Evolutionary conservation across 2,329 filamentous ascomycete species (phyloP), one percentile per base, ranked within the genome.

Genomic region (Aspergillus neoniger): DNA sequence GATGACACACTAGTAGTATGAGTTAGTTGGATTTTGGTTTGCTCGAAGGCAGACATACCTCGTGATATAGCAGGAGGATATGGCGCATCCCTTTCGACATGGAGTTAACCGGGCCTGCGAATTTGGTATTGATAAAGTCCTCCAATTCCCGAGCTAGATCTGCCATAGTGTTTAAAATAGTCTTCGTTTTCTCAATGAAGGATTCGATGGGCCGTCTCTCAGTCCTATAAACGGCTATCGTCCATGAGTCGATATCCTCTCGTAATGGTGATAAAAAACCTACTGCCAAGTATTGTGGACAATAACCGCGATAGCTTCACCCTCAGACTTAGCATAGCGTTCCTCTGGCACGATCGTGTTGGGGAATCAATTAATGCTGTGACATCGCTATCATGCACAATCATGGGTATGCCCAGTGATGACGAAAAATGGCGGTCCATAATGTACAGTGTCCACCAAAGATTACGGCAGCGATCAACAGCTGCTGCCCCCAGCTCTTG

Each of bases 361-460:
- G 70, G 68, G 8, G 65, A 56, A 23, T 69, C 70, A 8, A 76
- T 63, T 19, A 71, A 60, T 0, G 75, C 75, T 4, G 72, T 74
- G 25, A 80, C 77, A 23, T 79, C 77, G 50, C 65, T 67, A 54
- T 80, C 76, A 19, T 73, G 71, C 0, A 70, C 71, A 1, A 70
- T 72, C 69, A 78, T 76, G 1, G 76, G 77, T 5, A 77, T 57
- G 1, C 77, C 76, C 0, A 79, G 10, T 1, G 76, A 78, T 1
- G 74, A 76, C 1, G 75, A 79, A 44, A 79, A 76, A 21, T 79
- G 75, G 0, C 73, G 70, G 25, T 79, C 77, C 68, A 77, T 75
- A 21, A 76, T 77, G 44, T 79, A 79, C 7, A 78, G 55, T 0
- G 76, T 76, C 75, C 77, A 78, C 77, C 77, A 80, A 1, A 79